Conservation (phyloP, 495 filamentous ascomycete genomes). For the Penicillium pancosmium region DNA sequence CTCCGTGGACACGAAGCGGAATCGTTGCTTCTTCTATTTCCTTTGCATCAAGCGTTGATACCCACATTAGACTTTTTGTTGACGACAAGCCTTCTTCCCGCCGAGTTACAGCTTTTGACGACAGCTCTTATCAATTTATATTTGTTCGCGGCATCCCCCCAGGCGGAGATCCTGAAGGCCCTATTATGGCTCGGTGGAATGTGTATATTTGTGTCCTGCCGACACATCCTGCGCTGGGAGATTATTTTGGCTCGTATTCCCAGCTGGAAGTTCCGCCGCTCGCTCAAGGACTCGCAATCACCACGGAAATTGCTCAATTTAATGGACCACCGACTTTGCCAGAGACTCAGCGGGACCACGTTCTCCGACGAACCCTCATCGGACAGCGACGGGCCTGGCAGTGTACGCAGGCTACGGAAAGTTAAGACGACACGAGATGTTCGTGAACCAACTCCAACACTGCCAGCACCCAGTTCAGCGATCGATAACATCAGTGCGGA, state of each 20-base stretch:
- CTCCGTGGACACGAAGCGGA: slow-evolving; percentile 58
- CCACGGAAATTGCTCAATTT: slow-evolving; percentile 53
- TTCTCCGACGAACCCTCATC: slow-evolving; percentile 39
- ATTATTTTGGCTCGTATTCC: slow-evolving; percentile 86
- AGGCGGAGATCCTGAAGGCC: slow-evolving; percentile 78
- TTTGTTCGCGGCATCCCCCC: slow-evolving; percentile 77
- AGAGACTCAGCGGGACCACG: slow-evolving; percentile 41
- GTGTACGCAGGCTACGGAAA: slow-evolving; percentile 30
- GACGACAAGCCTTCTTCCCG: slow-evolving; percentile 79
- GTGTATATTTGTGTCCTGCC: slow-evolving; percentile 70
- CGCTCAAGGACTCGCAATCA: slow-evolving; percentile 47
- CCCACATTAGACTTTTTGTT: slow-evolving; percentile 74
- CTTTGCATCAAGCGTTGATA: slow-evolving; percentile 83
- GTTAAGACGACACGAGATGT: slow-evolving; percentile 32
- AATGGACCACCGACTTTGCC: slow-evolving; percentile 52
- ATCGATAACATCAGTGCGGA: slow-evolving; percentile 29
- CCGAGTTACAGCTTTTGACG: slow-evolving; percentile 87
- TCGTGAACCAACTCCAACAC: slow-evolving; percentile 14
- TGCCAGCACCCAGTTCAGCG: slow-evolving; percentile 21
- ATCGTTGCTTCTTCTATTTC: slow-evolving; percentile 70
- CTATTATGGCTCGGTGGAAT: slow-evolving; percentile 89
- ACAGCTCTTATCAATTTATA: slow-evolving; percentile 80
- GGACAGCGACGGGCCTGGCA: slow-evolving; percentile 46
- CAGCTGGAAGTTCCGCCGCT: slow-evolving; percentile 80
- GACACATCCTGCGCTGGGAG: slow-evolving; percentile 80